Evolutionary conservation across 2,329 filamentous ascomycete genomes (phyloP), one percentile per base, ranked within the genome.

Genomic region (Colletotrichum godetiae): DNA sequence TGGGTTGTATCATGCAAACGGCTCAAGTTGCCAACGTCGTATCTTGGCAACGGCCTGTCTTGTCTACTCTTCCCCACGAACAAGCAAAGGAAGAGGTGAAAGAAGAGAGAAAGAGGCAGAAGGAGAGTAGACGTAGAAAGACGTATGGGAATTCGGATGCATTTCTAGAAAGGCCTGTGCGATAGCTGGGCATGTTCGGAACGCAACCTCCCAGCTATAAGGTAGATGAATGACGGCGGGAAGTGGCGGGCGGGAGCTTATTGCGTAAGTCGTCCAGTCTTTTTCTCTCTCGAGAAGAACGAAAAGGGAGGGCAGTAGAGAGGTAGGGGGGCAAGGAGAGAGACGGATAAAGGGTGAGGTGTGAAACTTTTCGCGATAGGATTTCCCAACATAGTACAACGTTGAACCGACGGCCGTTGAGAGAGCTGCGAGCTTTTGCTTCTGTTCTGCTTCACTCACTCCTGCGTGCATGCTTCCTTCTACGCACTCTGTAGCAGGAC

Each of bases 111-210:
- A 7, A 5, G 12, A 35, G 27, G 11, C 5, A n/a, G 22, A 2
- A 37, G 11, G 24, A 55, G 19, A 37, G 13, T 11, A 29, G 52
- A 55, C 4, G 6, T 24, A 55, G 11, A 27, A 42, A 19, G 27
- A 55, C 19, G 33, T 29, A 56, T 29, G 53, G 33, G 52, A 46
- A 42, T 57, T 65, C 62, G 33, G 62, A 65, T 57, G 52, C 52
- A 65, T 65, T 57, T 57, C 52, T 24, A 46, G 62, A 65, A 65
- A 46, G 62, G 62, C 33, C 52, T 65, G 62, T 65, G 62, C 33
- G 59, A 61, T 5, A 42, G 15, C 27, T 33, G 55, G 11, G 31
- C 3, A 35, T 35, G 33, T 13, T 11, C 27, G 13, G 10, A 31
- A 19, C n/a, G 19, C 11, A 19, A 12, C n/a, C 24, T 46, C 19